Conservation (phyloP, 2,329 filamentous ascomycete genomes). For the Aspergillus pseudotamarii region DNA sequence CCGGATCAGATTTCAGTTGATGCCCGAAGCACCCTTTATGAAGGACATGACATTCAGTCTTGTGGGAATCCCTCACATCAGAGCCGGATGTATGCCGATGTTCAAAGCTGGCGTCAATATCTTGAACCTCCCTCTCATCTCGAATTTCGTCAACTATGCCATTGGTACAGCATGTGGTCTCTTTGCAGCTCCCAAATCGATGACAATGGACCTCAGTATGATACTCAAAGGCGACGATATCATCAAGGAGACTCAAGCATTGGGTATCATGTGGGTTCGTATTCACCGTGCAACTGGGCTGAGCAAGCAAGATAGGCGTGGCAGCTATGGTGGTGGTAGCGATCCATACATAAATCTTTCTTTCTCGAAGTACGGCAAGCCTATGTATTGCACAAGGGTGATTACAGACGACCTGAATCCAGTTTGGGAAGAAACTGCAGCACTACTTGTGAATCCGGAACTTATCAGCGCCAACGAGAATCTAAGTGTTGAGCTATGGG, state of each 20-base stretch:
- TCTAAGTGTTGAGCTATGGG: conserved; percentile 92
- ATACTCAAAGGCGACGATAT: conserved; percentile 91
- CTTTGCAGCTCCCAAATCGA: conserved; percentile 92
- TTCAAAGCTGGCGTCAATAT: conserved; percentile 88
- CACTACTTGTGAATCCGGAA: conserved; percentile 82
- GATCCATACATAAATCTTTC: conserved; percentile 94
- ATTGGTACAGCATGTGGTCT: conserved; percentile 83
- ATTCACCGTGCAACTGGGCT: conserved; percentile 86
- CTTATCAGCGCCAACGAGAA: conserved; percentile 93
- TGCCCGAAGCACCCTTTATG: conserved; percentile 87
- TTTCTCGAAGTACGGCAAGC: conserved; percentile 96
- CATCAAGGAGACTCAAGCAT: conserved; percentile 78
- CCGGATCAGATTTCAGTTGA: conserved; percentile 78
- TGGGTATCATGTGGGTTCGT: conserved; percentile 89
- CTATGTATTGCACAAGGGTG: conserved; percentile 95
- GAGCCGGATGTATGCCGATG: conserved; percentile 89
- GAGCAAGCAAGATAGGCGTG: conserved; percentile 86
- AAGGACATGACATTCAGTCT: conserved; percentile 91
- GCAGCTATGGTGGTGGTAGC: conserved; percentile 81
- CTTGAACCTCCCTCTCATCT: conserved; percentile 87
- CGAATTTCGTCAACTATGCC: conserved; percentile 95
- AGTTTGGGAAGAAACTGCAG: conserved; percentile 85
- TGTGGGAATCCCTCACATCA: conserved; percentile 89
- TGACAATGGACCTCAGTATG: conserved; percentile 88
- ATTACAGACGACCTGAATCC: conserved; percentile 95